Evolutionary conservation across 805 yeast genomes (phyloP).

Genomic region (Candida coquimbonensis): DNA sequence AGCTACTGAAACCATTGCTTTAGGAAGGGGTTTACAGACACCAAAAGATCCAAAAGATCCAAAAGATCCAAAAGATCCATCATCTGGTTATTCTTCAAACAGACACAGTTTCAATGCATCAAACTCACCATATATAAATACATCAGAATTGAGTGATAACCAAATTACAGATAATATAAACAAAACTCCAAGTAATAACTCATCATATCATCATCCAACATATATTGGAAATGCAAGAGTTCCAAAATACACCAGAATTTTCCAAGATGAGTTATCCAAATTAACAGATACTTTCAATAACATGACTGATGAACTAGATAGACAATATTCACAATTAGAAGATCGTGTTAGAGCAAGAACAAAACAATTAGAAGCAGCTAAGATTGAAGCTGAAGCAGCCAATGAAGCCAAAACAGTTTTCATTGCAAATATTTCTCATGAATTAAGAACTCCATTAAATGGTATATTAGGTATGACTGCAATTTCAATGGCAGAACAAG

Average conservation of each 20-base stretch:
- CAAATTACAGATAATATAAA: background rate
- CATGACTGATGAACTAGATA: constrained; percentile 82
- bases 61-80: constrained; percentile 7
- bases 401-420: constrained; percentile 95
- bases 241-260: constrained; percentile 42
- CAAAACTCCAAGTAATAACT: background rate
- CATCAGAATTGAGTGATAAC: background rate
- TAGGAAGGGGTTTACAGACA: constrained; percentile 33
- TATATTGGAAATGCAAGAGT: constrained; percentile 33
- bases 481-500: constrained; percentile 83
- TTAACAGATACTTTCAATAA: constrained; percentile 83
- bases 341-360: constrained; percentile 85
- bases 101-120: constrained; percentile 7
- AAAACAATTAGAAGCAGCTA: constrained; percentile 80
- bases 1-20: constrained; percentile 60
- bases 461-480: constrained; percentile 96
- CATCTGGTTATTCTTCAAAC: constrained; percentile 7
- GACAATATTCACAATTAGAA: constrained; percentile 79
- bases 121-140: constrained; percentile 1
- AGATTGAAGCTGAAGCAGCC: constrained; percentile 86
- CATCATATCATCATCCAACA: constrained; percentile 21
- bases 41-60: constrained; percentile 8
- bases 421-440: constrained; percentile 89
- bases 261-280: constrained; percentile 82
- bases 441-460: constrained; percentile 89